Evolutionary conservation across 768 basidiomycete genomes (phyloP).

Genomic region (Hericium rajendrae): DNA sequence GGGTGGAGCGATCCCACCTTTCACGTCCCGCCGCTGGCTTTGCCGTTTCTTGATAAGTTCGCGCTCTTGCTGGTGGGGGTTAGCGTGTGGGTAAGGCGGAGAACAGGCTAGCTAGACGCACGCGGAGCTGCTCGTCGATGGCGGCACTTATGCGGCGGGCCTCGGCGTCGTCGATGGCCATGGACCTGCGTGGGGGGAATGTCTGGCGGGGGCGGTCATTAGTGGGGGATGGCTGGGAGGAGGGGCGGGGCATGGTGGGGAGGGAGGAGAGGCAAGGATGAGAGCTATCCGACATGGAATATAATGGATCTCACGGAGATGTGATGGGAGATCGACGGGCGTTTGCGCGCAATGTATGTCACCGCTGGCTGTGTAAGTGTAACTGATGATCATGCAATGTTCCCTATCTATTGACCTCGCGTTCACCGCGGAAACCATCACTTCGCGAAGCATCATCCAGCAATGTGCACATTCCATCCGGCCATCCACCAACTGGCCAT

Average conservation of each 20-base stretch:
- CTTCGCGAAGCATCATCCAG: too few species aligned
- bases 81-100: not conserved
- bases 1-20: slow-evolving; percentile 29
- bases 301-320: not conserved
- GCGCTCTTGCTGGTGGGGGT: slow-evolving; percentile 26
- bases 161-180: slow-evolving; percentile 27
- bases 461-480: too few species aligned
- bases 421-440: too few species aligned
- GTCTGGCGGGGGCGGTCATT: not conserved
- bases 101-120: slow-evolving; percentile 13
- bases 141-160: slow-evolving; percentile 37
- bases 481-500: too few species aligned
- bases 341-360: not conserved
- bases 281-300: not conserved
- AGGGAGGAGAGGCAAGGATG: not conserved
- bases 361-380: too few species aligned
- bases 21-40: slow-evolving; percentile 37
- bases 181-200: slow-evolving; percentile 5
- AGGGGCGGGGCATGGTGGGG: not conserved
- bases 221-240: not conserved
- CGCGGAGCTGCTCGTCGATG: slow-evolving; percentile 52
- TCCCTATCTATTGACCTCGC: too few species aligned
- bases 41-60: slow-evolving; percentile 40
- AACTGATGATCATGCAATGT: too few species aligned
- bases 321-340: not conserved